Evolutionary conservation across 2,329 filamentous ascomycete species (phyloP), one percentile per base, ranked within the genome.

Genomic region (Byssochlamys sp.): DNA sequence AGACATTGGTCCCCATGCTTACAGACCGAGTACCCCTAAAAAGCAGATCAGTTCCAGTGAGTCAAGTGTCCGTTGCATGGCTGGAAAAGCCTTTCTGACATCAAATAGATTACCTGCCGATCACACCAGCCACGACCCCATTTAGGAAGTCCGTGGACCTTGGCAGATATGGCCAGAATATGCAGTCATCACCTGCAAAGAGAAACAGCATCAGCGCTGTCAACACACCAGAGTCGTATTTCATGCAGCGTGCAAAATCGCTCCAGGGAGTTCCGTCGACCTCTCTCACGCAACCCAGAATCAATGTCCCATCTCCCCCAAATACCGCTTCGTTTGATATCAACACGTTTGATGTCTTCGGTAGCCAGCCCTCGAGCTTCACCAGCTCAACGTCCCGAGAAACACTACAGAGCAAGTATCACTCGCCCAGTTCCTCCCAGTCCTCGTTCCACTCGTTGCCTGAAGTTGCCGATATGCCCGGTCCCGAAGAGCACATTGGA

Each of bases 81-180:
- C 27, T 31, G 11, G n/a, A 29, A 52, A n/a, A 19, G 35, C 12
- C 52, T 10, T 39, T 35, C 66, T 71, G 55, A 75, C 62, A 24
- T 24, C 12, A 26, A 31, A 49, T 58, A 85, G 85, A 76, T 62
- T 86, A 84, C 65, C 82, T 83, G 62, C 86, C 86, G 58, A 81
- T 85, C 52, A 89, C 87, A 28, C 86, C 87, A 55, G 81, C 81
- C 65, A 82, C 84, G 55, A 88, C 84, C 24, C 85, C 86, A 12
- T 71, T 75, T 65, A 74, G 72, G 64, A 67, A 69, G 63, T 69
- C 71, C 55, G 68, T 69, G 60, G 70, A 72, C 59, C 64, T 71
- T 59, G 65, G 68, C 57, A 70, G 71, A 51, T 72, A 74, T 56
- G 69, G 69, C 60, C 69, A 69, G 61, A 75, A 73, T 57, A 62